A percentile compares a stretch with the other conserved stretches of the same genome.
Conservation (phyloP, 495 filamentous ascomycete genomes). For the Lepidopterella palustris region DNA sequence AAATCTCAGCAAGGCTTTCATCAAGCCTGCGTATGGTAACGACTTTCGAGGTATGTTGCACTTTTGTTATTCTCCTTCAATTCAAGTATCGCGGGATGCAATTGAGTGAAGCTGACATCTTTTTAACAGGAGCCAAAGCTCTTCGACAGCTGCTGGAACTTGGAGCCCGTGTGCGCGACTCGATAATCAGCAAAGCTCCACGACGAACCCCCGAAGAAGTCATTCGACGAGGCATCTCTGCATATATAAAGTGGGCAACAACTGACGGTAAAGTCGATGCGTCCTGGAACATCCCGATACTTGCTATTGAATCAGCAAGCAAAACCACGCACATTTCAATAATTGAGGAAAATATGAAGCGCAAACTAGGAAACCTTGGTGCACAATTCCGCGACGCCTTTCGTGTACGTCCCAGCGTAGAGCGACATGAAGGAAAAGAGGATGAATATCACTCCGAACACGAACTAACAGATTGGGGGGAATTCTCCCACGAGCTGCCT, state of each 20-base stretch:
- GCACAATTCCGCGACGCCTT: conserved; percentile 23
- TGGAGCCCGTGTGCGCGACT: conserved; percentile 30
- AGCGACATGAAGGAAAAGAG: neutral
- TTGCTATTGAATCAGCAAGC: conserved; percentile 21
- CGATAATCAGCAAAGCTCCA: conserved; percentile 8
- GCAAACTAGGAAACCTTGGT: conserved; percentile 23
- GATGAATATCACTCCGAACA: neutral
- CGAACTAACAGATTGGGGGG: neutral
- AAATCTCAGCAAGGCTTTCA: conserved; percentile 38
- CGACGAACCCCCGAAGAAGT: conserved; percentile 21
- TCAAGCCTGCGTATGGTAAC: conserved; percentile 37
- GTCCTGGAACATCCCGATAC: conserved; percentile 25
- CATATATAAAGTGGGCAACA: conserved; percentile 33
- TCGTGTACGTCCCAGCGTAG: conserved; percentile 18
- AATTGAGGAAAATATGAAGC: conserved; percentile 14
- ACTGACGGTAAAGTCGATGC: conserved; percentile 26
- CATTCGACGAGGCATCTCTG: conserved; percentile 14
- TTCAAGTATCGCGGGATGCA: neutral
- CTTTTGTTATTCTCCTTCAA: neutral
- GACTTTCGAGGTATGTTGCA: conserved; percentile 16
- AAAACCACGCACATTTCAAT: conserved; percentile 10
- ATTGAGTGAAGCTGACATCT: neutral
- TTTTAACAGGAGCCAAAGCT: conserved; percentile 24
- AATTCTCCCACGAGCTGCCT: conserved; percentile 23
- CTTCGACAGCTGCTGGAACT: conserved; percentile 30